Base-by-base conservation (phyloP, 1,139 yeast species). In the Zhuliangozyma blackwelliae region DNA sequence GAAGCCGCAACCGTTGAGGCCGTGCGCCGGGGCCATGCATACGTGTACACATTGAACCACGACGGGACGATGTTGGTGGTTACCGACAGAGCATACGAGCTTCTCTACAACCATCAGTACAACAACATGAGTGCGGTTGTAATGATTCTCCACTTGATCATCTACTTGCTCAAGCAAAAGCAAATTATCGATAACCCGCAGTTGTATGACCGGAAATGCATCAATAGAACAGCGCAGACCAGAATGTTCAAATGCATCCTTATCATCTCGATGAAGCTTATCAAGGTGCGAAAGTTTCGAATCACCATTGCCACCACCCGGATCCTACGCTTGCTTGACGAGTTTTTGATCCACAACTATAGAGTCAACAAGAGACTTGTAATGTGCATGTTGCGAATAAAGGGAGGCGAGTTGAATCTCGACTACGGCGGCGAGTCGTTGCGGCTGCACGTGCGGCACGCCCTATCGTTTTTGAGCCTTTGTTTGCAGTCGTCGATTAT, bases 361-460 rank as follows among this genome's bases (percentile, higher is more conserved):
- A 57, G 54, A 34, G 50, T 68, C 21, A 69, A 70, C 49, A 67
- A 66, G 43, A 60, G 57, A 32, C 47, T 70, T 29, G 68, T 70
- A n/a, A 40, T 50, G 7, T 55, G 51, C 35, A 44, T 68, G 32
- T 54, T 68, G 3, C 44, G 52, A 16, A 44, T 65, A n/a, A 67
- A 66, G 44, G 68, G 37, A 35, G 28, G 8, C 27, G 26, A n/a
- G 31, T 32, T 3, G 22, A 19, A 27, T 25, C 34, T 10, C 23
- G 31, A 11, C 22, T n/a, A 36, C 46, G 21, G 33, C 48, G 12
- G 33, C 41, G 10, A 11, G 27, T 12, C 37, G 23, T 22, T 22
- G 10, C 9, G 9, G 3, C 10, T 9, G 23, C 23, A 45, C 33
- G 31, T 55, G 19, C 40, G 48, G 13, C 45, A 48, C 37, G 36